phyloP scores from a whole-genome alignment of 2,329 filamentous ascomycete genomes.

The Chaetomium sp. region DNA sequence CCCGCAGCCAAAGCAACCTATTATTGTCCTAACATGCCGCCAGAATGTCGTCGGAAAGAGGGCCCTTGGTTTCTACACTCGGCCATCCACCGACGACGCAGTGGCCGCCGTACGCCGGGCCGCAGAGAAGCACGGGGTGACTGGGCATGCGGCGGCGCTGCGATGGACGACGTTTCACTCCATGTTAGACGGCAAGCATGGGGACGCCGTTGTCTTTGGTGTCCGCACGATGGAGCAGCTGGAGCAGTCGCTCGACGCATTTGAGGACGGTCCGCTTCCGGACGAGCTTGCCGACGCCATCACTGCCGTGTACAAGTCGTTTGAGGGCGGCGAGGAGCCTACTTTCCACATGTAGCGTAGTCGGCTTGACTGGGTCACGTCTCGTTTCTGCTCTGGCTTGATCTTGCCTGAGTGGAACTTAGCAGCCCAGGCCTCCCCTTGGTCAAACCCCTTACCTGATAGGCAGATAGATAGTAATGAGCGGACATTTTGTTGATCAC shows the following conservation, averaged over 20 bases:
- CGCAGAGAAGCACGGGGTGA: neutral
- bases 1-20: neutral
- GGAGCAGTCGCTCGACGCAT: neutral
- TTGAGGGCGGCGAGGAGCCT: neutral
- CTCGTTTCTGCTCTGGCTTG: no score
- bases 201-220: neutral
- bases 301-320: neutral
- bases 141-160: neutral
- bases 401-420: no score
- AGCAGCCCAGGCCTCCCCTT: no score
- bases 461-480: no score
- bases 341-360: neutral
- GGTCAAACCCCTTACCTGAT: no score
- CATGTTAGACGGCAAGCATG: neutral
- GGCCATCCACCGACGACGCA: neutral
- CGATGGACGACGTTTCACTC: neutral
- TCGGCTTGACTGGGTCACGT: neutral
- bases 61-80: neutral
- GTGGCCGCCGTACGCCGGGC: neutral
- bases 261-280: neutral
- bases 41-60: neutral
- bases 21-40: neutral
- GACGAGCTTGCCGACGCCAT: neutral
- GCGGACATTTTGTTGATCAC: neutral
- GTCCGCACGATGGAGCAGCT: neutral